Base-by-base conservation (phyloP, 129 eudicot genomes). In the Centella asiatica region DNA sequence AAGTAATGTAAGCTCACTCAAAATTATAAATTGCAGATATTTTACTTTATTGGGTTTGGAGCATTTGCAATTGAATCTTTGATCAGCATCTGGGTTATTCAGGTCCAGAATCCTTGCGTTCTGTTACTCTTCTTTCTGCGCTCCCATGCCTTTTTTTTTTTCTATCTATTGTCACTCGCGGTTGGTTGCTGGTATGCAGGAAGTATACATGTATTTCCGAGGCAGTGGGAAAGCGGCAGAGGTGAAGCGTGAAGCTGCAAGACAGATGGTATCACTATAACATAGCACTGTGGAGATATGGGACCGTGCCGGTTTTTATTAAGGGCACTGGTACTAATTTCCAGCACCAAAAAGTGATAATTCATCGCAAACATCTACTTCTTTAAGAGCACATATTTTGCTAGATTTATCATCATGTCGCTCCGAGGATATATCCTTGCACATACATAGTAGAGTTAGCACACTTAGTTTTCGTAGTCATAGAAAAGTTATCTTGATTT, bases 81-180 rank as follows among this genome's bases (percentile, higher is more conserved):
- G 73, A 74, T 87, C 45, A 87, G 99, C 86, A 71, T 92, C 65
- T 92, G 99, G 99, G 96, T 92, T 57, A 82, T 87, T 65, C 95
- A 92, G 99, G 99, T 90, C 31, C 32, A 32, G 40, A 36, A 9
- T 58, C 34, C 14, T 20, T 17, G 28, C 27, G n/a, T n/a, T n/a
- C n/a, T n/a, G n/a, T n/a, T n/a, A n/a, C n/a, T n/a, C n/a, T n/a
- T n/a, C n/a, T n/a, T n/a, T n/a, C n/a, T n/a, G n/a, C n/a, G n/a
- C n/a, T n/a, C n/a, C n/a, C n/a, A n/a, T n/a, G n/a, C n/a, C n/a
- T n/a, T n/a, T n/a, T n/a, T n/a, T n/a, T n/a, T n/a, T n/a, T n/a
- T n/a, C n/a, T n/a, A n/a, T n/a, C n/a, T n/a, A n/a, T n/a, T n/a
- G n/a, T n/a, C n/a, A n/a, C n/a, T n/a, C n/a, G n/a, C n/a, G n/a